Percentiles rank a stretch among this genome's conserved stretches.
phyloP scores from a whole-genome alignment of 306 rosid species.

The Arachis hypogaea region DNA sequence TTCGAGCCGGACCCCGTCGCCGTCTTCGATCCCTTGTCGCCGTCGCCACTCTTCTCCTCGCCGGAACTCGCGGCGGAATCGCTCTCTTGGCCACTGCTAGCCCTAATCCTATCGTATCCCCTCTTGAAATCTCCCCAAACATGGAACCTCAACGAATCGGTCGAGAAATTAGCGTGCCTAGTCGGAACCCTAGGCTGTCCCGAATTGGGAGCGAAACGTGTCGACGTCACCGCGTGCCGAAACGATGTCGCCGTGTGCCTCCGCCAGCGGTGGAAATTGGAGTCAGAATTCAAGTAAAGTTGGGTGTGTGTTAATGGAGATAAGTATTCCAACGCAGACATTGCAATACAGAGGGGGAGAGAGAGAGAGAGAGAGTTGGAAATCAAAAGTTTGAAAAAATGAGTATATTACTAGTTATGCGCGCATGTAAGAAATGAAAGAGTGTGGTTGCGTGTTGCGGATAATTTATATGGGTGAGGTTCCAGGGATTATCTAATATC shows the following conservation, averaged over 20 bases:
- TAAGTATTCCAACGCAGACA: slow-evolving; percentile 72
- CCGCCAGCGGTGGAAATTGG: slow-evolving; percentile 47
- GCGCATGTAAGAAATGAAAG: not conserved
- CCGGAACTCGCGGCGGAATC: slow-evolving; percentile 62
- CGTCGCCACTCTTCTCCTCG: slow-evolving; percentile 72
- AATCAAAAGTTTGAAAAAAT: slow-evolving; percentile 26
- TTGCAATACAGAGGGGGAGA: slow-evolving; percentile 24
- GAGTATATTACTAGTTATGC: not conserved
- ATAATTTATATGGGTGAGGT: slow-evolving; percentile 22
- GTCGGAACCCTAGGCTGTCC: slow-evolving; percentile 38
- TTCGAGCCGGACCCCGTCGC: slow-evolving; percentile 51
- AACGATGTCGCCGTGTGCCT: slow-evolving; percentile 51
- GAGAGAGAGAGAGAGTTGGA: slow-evolving; percentile 1
- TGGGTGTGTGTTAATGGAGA: slow-evolving; percentile 62
- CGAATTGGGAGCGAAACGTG: slow-evolving; percentile 48
- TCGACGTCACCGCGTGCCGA: slow-evolving; percentile 36
- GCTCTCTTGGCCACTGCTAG: slow-evolving; percentile 62
- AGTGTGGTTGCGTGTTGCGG: not conserved
- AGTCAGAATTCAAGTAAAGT: slow-evolving; percentile 53
- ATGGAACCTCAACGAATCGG: slow-evolving; percentile 50
- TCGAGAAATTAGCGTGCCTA: slow-evolving; percentile 35
- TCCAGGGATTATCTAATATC: slow-evolving; percentile 21
- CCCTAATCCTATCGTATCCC: slow-evolving; percentile 31
- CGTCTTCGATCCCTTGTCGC: slow-evolving; percentile 50
- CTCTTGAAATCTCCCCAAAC: slow-evolving; percentile 53